Evolutionary conservation across 805 yeast species (phyloP).

Genomic region (Ogataea nonfermentans): DNA sequence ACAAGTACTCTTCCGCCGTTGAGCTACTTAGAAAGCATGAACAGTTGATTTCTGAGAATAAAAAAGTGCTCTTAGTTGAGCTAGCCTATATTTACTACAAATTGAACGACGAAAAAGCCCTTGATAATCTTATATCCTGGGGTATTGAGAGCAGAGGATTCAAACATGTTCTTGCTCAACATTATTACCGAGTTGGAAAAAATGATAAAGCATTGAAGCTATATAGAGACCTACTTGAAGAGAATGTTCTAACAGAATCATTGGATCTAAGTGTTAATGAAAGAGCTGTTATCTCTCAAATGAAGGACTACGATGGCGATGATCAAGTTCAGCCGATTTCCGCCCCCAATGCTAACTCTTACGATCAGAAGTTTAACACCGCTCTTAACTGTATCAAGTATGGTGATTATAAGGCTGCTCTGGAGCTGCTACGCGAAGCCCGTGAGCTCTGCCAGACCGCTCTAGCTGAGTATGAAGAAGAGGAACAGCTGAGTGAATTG

Average conservation of each 20-base stretch:
- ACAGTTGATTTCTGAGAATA: constrained; percentile 13
- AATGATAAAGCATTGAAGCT: constrained; percentile 43
- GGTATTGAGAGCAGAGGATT: constrained; percentile 36
- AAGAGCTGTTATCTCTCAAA: constrained; percentile 62
- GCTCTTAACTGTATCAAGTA: constrained; percentile 49
- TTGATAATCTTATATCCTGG: constrained; percentile 20
- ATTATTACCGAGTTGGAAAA: constrained; percentile 47
- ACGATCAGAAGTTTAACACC: constrained; percentile 60
- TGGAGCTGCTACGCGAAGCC: constrained; percentile 46
- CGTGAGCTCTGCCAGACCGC: constrained; percentile 38
- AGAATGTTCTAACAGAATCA: constrained; percentile 39
- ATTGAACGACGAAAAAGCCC: constrained; percentile 33
- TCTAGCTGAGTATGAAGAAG: constrained; percentile 40
- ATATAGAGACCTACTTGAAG: constrained; percentile 41
- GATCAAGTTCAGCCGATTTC: constrained; percentile 13
- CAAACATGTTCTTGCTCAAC: constrained; percentile 52
- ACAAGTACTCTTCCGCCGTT: constrained; percentile 50
- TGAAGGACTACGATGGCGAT: constrained; percentile 16
- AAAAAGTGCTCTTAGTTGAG: constrained; percentile 44
- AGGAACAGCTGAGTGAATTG: constrained; percentile 50
- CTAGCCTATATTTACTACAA: constrained; percentile 61
- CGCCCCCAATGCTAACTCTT: constrained; percentile 29
- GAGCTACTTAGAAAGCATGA: constrained; percentile 37
- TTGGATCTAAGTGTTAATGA: constrained; percentile 62
- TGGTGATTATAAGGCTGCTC: constrained; percentile 39